Percentiles rank a stretch among this genome's conserved stretches.
Conservation (phyloP, 2,329 filamentous ascomycete species). For the Taxawa tesnikishii region DNA sequence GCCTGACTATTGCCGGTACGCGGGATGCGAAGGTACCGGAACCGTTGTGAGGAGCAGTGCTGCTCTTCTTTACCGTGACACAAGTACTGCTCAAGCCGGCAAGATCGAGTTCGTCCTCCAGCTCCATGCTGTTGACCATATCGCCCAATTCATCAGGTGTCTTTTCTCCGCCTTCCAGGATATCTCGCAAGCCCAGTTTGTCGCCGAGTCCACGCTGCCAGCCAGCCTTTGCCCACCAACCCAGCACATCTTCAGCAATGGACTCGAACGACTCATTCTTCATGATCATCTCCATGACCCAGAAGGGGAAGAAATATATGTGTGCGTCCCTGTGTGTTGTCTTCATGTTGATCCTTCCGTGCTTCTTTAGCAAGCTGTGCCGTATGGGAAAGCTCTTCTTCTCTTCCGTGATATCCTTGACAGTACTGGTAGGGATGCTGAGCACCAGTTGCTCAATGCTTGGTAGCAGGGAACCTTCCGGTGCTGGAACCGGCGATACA, state of each 20-base stretch:
- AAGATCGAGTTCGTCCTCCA: conserved; percentile 13
- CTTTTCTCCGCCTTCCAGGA: conserved; percentile 39
- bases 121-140: conserved; percentile 12
- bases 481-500: conserved; percentile 42
- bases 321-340: conserved; percentile 83
- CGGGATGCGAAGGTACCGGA: conserved; percentile 8
- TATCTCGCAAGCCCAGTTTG: conserved; percentile 60
- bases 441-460: conserved; percentile 70
- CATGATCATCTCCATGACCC: conserved; percentile 75
- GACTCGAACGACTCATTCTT: conserved; percentile 74
- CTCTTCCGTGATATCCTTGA: conserved; percentile 72
- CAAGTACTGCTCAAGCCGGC: conserved; percentile 9
- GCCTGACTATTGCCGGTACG: conserved; percentile 6
- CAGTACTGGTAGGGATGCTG: conserved; percentile 75
- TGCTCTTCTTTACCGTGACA: no score
- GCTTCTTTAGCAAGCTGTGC: conserved; percentile 60
- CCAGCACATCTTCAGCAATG: conserved; percentile 80
- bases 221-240: conserved; percentile 88
- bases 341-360: conserved; percentile 67
- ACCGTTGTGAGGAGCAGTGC: conserved; percentile 3
- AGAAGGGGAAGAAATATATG: conserved; percentile 86
- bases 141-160: conserved; percentile 15
- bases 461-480: conserved; percentile 52
- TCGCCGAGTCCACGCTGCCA: conserved; percentile 76
- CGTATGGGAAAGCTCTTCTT: conserved; percentile 62